phyloP scores from a whole-genome alignment of 2,329 filamentous ascomycete genomes.

The Thermothelomyces thermophilus region DNA sequence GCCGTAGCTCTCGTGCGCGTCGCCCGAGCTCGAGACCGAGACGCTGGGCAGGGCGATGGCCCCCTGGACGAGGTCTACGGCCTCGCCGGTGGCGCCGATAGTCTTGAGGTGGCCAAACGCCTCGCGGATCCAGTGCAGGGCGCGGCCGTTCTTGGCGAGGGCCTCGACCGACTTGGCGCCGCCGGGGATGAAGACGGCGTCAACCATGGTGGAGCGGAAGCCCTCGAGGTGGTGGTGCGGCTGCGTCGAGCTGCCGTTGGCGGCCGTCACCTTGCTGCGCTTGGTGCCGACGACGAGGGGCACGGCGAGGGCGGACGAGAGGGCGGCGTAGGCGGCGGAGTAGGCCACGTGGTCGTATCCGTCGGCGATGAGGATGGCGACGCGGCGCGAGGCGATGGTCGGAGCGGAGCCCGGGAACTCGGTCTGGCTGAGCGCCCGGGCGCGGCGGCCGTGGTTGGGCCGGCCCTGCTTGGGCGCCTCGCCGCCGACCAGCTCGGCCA shows the following conservation, averaged over 20 bases:
- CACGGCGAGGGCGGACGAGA: slow-evolving; percentile 56
- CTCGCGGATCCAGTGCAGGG: slow-evolving; percentile 70
- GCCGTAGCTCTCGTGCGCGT: slow-evolving; percentile 63
- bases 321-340: slow-evolving; percentile 55
- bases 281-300: slow-evolving; percentile 67
- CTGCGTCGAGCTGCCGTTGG: slow-evolving; percentile 42
- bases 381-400: slow-evolving; percentile 62
- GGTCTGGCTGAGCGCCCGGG: slow-evolving; percentile 62
- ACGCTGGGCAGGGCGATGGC: slow-evolving; percentile 41
- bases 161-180: slow-evolving; percentile 57
- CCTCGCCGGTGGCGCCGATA: slow-evolving; percentile 70
- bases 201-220: slow-evolving; percentile 74
- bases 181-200: slow-evolving; percentile 70
- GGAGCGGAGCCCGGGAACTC: slow-evolving; percentile 58
- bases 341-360: slow-evolving; percentile 65
- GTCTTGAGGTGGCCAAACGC: slow-evolving; percentile 77
- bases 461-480: slow-evolving; percentile 47
- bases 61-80: slow-evolving; percentile 52
- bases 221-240: slow-evolving; percentile 77
- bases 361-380: slow-evolving; percentile 72
- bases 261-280: slow-evolving; percentile 58
- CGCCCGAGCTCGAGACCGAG: slow-evolving; percentile 36
- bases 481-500: slow-evolving; percentile 65
- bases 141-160: slow-evolving; percentile 63
- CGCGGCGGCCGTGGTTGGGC: slow-evolving; percentile 59